Percentiles rank a stretch among this genome's conserved stretches.
Evolutionary conservation across 2,329 filamentous ascomycete genomes (phyloP).

Genomic region (Nigrospora osmanthi): DNA sequence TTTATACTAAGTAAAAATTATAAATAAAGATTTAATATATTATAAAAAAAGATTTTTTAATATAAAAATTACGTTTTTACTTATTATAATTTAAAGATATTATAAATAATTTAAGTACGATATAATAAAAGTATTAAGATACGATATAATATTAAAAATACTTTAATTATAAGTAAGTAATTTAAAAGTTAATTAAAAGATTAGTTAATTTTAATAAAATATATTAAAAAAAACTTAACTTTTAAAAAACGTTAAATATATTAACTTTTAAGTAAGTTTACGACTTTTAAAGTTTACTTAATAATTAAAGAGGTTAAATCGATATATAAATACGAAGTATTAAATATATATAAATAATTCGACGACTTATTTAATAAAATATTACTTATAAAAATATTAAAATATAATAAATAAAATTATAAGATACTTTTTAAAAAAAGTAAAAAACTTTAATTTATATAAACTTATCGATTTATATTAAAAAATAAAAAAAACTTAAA

Average conservation of each 20-base stretch:
- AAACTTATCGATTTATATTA: conserved; percentile 1
- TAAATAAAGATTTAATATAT: background rate
- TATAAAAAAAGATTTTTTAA: no score
- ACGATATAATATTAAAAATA: no score
- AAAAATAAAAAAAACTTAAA: background rate
- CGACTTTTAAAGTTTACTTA: background rate
- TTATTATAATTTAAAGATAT: no score
- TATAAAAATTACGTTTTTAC: no score
- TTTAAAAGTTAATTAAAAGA: no score
- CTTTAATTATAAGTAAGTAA: no score
- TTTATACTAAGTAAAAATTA: background rate
- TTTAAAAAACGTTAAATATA: no score
- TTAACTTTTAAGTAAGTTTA: background rate
- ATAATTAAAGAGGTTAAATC: background rate
- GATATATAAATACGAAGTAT: background rate
- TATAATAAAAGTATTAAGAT: no score
- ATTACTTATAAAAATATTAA: background rate
- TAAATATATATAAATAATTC: background rate
- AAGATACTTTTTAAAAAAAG: conserved; percentile 1
- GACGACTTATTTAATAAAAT: background rate
- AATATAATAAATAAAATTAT: background rate
- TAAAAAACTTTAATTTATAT: background rate
- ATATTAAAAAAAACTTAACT: no score
- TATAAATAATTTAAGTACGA: no score
- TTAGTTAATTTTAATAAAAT: no score